Percentiles rank a stretch among this genome's conserved stretches.
These are phyloP conservation scores for Circinella minor DNA, from an alignment of 371 early-diverging fungal species.

Conservation along the genomic window DNA sequence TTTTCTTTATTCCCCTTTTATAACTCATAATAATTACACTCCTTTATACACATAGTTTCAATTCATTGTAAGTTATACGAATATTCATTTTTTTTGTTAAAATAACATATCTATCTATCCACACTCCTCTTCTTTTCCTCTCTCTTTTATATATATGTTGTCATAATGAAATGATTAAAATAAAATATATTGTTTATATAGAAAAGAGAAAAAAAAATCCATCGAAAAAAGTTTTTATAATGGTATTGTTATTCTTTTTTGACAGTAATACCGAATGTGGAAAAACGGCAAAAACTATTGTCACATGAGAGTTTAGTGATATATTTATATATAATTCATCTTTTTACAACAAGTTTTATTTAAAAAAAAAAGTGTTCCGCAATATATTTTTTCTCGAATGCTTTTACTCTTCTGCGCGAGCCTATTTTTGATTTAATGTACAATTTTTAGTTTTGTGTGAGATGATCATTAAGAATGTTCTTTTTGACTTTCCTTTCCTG, in stretches of 20 bases:
- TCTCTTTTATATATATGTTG: not conserved
- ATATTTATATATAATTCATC: too few relatives aligned
- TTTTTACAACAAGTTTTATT: constrained; percentile 4
- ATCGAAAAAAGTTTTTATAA: too few relatives aligned
- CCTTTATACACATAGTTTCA: too few relatives aligned
- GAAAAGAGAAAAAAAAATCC: too few relatives aligned
- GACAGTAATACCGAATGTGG: constrained; percentile 10
- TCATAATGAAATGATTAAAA: too few relatives aligned
- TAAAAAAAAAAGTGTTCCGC: constrained; percentile 2
- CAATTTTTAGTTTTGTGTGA: not conserved
- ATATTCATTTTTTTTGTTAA: too few relatives aligned
- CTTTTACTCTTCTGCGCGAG: constrained; percentile 10
- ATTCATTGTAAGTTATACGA: too few relatives aligned
- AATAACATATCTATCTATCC: not conserved
- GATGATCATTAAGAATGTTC: not conserved
- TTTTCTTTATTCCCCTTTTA: too few relatives aligned
- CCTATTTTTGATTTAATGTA: not conserved
- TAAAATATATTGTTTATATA: too few relatives aligned
- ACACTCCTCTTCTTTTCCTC: too few relatives aligned
- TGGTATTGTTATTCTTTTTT: not conserved
- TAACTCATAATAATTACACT: too few relatives aligned
- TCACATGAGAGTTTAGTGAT: constrained; percentile 2
- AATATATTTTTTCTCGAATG: constrained; percentile 2
- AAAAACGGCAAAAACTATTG: not conserved
- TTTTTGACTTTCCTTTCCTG: not conserved